These are phyloP conservation scores for Purpureocillium takamizusanense DNA, from an alignment of 2,329 filamentous ascomycete species.

Conservation along the genomic window DNA sequence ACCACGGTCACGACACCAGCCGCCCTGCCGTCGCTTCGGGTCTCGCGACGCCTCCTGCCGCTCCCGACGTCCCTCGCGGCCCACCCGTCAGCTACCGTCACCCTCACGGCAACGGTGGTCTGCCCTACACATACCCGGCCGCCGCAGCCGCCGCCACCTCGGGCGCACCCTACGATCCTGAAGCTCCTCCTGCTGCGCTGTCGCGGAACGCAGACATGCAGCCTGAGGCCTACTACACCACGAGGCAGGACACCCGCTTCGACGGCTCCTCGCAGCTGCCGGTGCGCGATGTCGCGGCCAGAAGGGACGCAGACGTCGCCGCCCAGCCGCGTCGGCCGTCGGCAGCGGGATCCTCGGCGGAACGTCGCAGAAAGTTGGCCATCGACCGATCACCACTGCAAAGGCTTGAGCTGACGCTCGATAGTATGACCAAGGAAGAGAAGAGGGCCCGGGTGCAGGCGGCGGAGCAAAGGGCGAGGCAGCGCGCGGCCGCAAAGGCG, in stretches of 20 bases:
- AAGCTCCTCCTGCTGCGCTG: neutral
- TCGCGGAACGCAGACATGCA: slow-evolving; percentile 14
- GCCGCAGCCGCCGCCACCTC: slow-evolving; percentile 7
- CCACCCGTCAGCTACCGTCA: slow-evolving; percentile 50
- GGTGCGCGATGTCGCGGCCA: slow-evolving; percentile 11
- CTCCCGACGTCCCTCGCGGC: slow-evolving; percentile 51
- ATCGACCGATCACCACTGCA: slow-evolving; percentile 84
- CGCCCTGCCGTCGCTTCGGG: slow-evolving; percentile 10
- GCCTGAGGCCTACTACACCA: slow-evolving; percentile 14
- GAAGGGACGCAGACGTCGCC: slow-evolving; percentile 13
- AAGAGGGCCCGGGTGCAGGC: slow-evolving; percentile 78
- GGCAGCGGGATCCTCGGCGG: slow-evolving; percentile 25
- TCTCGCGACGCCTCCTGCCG: slow-evolving; percentile 34
- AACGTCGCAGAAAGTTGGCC: slow-evolving; percentile 54
- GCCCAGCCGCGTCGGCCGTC: slow-evolving; percentile 28
- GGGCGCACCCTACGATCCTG: slow-evolving; percentile 3
- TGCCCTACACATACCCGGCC: slow-evolving; percentile 14
- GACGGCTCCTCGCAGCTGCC: slow-evolving; percentile 5
- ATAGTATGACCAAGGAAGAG: slow-evolving; percentile 92
- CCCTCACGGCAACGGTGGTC: slow-evolving; percentile 25
- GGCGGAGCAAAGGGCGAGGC: slow-evolving; percentile 65
- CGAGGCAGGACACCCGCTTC: slow-evolving; percentile 5
- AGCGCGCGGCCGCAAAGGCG: slow-evolving; percentile 40
- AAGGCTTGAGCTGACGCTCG: slow-evolving; percentile 82
- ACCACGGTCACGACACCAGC: slow-evolving; percentile 23